A percentile compares a stretch with the other conserved stretches of the same genome.
These are phyloP conservation scores for Trichophyton benhamiae DNA, from an alignment of 2,329 filamentous ascomycete genomes.

Conservation along the genomic window DNA sequence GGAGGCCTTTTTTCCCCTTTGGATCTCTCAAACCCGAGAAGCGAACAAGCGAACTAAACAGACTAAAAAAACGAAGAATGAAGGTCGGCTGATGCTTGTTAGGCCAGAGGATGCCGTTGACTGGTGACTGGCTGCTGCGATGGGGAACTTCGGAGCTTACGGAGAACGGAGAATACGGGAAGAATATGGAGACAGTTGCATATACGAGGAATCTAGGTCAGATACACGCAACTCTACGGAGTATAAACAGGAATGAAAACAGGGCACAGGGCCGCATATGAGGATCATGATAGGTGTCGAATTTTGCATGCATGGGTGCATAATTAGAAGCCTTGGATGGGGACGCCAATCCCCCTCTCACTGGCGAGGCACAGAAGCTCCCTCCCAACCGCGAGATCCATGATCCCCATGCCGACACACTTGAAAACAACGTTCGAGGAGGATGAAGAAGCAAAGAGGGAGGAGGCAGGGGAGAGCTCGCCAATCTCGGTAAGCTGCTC, in stretches of 20 bases:
- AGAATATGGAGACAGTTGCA: background rate
- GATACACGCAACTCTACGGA: background rate
- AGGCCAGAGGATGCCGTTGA: background rate
- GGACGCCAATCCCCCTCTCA: constrained; percentile 23
- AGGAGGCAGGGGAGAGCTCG: constrained; percentile 21
- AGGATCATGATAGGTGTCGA: background rate
- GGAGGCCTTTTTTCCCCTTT: background rate
- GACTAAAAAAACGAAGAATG: background rate
- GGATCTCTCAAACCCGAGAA: background rate
- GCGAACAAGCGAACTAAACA: background rate
- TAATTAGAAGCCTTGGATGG: constrained; percentile 28
- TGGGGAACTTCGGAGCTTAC: background rate
- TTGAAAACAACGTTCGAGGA: constrained; percentile 33
- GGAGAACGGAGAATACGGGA: background rate
- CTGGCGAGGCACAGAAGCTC: constrained; percentile 28
- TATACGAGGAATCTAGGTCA: background rate
- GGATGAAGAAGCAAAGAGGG: background rate
- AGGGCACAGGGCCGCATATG: background rate
- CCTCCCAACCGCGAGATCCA: constrained; percentile 38
- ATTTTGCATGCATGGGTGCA: background rate
- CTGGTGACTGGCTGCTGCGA: too few species aligned
- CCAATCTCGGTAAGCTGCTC: constrained; percentile 35
- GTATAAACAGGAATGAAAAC: background rate
- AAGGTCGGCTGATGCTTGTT: background rate
- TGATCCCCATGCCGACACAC: constrained; percentile 40